phyloP scores from a whole-genome alignment of 371 early-diverging fungal species.

The Lichtheimia ornata region DNA sequence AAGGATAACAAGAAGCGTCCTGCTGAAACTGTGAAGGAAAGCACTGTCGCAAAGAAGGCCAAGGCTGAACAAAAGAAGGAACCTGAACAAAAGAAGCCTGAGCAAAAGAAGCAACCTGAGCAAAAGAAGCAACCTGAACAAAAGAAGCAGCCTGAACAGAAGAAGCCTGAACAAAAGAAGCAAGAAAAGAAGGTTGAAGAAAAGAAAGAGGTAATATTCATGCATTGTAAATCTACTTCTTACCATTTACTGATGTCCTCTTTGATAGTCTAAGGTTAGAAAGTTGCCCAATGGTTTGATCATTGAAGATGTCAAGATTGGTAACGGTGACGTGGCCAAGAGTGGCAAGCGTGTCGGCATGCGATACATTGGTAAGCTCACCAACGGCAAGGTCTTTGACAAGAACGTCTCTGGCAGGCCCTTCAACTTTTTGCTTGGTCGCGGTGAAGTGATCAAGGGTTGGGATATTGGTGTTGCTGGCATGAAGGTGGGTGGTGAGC shows the following conservation, averaged over 20 bases:
- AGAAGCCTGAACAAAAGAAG: conserved; percentile 14
- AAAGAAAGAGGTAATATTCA: background rate
- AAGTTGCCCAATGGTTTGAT: conserved; percentile 60
- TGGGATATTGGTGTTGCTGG: conserved; percentile 91
- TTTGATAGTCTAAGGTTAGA: conserved; percentile 7
- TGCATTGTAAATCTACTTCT: background rate
- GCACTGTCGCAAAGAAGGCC: conserved; percentile 12
- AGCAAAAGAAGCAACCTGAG: conserved; percentile 11
- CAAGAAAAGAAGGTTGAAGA: conserved; percentile 11
- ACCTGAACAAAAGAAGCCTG: conserved; percentile 12
- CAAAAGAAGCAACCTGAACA: conserved; percentile 9
- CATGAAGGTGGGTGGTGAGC: conserved; percentile 91
- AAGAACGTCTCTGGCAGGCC: conserved; percentile 89
- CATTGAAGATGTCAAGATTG: conserved; percentile 81
- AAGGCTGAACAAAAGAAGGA: conserved; percentile 5
- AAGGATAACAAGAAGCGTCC: conserved; percentile 16
- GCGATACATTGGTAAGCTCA: conserved; percentile 91
- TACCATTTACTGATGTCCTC: background rate
- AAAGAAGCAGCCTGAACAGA: conserved; percentile 12
- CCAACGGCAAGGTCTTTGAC: conserved; percentile 94
- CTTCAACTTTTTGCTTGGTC: conserved; percentile 86
- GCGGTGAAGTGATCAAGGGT: conserved; percentile 94
- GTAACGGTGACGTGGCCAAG: conserved; percentile 77
- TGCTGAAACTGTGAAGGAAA: conserved; percentile 12
- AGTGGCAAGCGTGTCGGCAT: conserved; percentile 77